Percentiles rank a stretch among this genome's conserved stretches.
Evolutionary conservation across 495 filamentous ascomycete genomes (phyloP).

Genomic region (Aspergillus nidulans): DNA sequence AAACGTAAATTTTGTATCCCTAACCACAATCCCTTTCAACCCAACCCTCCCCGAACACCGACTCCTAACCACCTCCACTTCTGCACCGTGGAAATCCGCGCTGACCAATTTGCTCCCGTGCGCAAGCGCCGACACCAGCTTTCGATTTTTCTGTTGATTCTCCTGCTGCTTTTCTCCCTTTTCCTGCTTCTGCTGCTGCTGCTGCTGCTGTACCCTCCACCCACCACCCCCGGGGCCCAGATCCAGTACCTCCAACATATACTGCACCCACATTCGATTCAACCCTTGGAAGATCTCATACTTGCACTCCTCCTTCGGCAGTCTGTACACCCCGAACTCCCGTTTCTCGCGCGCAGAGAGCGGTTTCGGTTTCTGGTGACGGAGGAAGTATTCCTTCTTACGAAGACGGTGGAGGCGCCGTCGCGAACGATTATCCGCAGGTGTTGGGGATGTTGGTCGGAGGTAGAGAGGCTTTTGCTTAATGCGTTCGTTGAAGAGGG

Average conservation of each 20-base stretch:
- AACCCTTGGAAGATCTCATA: constrained; percentile 73
- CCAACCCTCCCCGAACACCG: constrained; percentile 78
- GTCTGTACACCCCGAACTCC: constrained; percentile 62
- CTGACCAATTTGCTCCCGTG: constrained; percentile 66
- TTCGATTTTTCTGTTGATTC: constrained; percentile 18
- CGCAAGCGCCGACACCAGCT: constrained; percentile 44
- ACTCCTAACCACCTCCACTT: constrained; percentile 78
- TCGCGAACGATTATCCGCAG: constrained; percentile 59
- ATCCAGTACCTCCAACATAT: constrained; percentile 71
- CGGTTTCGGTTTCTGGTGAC: constrained; percentile 65
- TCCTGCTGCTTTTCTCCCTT: constrained; percentile 28
- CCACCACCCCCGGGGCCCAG: constrained; percentile 26
- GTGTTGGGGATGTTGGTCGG: constrained; percentile 60
- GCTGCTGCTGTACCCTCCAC: constrained; percentile 17
- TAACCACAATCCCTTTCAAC: constrained; percentile 76
- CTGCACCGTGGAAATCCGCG: constrained; percentile 87
- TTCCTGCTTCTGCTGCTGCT: constrained; percentile 20
- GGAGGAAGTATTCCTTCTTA: constrained; percentile 49
- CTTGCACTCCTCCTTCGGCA: constrained; percentile 63
- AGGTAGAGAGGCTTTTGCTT: constrained; percentile 78
- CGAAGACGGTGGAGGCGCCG: constrained; percentile 56
- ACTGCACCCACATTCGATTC: constrained; percentile 73
- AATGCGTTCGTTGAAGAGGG: constrained; percentile 77
- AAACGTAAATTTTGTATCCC: constrained; percentile 83
- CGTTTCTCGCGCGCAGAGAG: constrained; percentile 80